phyloP scores from a whole-genome alignment of 148 eudicot genomes.

The Drosera capensis region DNA sequence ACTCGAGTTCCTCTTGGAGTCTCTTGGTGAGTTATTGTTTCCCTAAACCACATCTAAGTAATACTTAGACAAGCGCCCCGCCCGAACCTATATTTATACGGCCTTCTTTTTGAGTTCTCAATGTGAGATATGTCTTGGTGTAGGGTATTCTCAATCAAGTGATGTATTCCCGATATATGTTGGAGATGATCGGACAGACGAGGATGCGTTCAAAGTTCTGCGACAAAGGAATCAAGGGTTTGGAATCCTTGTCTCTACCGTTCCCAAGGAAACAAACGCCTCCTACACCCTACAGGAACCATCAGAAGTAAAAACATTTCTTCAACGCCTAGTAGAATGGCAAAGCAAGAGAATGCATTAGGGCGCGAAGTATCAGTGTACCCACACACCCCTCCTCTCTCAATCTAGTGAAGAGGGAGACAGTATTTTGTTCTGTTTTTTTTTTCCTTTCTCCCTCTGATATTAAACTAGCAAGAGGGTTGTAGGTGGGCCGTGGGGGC shows the following conservation, averaged over 20 bases:
- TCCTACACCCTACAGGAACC: slow-evolving; percentile 77
- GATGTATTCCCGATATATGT: slow-evolving; percentile 66
- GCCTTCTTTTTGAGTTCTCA: no score
- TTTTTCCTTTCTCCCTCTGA: no score
- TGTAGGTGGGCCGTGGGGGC: no score
- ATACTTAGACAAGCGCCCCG: no score
- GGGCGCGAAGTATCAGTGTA: no score
- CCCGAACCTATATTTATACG: no score
- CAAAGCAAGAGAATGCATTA: no score
- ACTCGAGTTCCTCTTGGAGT: background rate
- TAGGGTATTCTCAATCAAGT: slow-evolving; percentile 44
- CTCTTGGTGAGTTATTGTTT: background rate
- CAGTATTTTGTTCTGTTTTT: no score
- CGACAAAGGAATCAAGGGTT: slow-evolving; percentile 54
- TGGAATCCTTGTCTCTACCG: slow-evolving; percentile 70
- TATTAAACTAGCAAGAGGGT: no score
- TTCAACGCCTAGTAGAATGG: slow-evolving; percentile 58
- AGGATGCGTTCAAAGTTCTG: slow-evolving; percentile 82
- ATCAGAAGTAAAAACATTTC: slow-evolving; percentile 53
- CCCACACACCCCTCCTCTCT: no score
- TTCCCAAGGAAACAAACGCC: slow-evolving; percentile 78
- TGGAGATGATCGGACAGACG: slow-evolving; percentile 87
- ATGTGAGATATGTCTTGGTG: background rate
- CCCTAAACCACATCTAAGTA: background rate
- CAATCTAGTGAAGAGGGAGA: no score